Evolutionary conservation across 345 rosid species (phyloP).

Genomic region (Hypericum androsaemum): DNA sequence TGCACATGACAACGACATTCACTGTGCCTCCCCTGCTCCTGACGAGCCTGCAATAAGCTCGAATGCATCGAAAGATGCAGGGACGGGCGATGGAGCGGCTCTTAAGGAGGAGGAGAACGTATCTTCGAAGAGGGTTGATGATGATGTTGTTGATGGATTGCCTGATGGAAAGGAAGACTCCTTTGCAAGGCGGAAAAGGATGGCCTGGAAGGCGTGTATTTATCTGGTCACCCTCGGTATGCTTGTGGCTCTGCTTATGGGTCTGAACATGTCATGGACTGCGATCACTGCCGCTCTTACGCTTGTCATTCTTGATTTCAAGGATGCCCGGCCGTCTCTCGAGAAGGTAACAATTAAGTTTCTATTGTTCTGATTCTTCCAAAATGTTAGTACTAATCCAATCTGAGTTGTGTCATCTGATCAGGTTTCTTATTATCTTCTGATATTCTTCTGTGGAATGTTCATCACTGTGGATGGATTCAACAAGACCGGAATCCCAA

Average conservation of each 20-base stretch:
- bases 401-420: conserved; percentile 2
- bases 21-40: conserved; percentile 5
- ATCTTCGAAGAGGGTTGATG: conserved; percentile 12
- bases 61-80: conserved; percentile 34
- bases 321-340: conserved; percentile 65
- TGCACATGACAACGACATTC: conserved; percentile 34
- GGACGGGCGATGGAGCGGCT: conserved; percentile 3
- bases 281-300: conserved; percentile 77
- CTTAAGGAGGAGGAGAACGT: conserved; percentile 19
- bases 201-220: conserved; percentile 51
- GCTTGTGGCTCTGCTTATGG: conserved; percentile 56
- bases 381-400: not conserved
- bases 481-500: conserved; percentile 78
- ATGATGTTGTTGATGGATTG: conserved; percentile 10
- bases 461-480: conserved; percentile 77
- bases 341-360: conserved; percentile 49
- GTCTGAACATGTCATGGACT: conserved; percentile 87
- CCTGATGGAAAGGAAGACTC: conserved; percentile 18
- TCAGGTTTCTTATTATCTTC: conserved; percentile 75
- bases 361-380: not conserved
- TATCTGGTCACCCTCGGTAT: conserved; percentile 56
- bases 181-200: conserved; percentile 36
- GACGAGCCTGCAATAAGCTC: conserved; percentile 30
- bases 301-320: conserved; percentile 74
- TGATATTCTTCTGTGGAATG: conserved; percentile 86